phyloP scores from a whole-genome alignment of 805 yeast genomes.

The Candida schatavii region DNA sequence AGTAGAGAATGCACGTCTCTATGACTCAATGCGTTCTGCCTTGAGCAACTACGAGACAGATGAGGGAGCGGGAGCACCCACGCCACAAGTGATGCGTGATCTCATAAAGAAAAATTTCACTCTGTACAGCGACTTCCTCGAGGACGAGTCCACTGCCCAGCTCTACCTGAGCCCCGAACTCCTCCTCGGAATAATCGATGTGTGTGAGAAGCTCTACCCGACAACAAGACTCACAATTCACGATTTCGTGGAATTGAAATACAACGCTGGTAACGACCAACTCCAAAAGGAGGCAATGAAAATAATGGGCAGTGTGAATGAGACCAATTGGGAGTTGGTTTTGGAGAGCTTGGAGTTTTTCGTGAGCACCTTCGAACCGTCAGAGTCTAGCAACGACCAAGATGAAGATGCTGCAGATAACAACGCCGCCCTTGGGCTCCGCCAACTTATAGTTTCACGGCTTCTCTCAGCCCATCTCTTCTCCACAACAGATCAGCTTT shows the following conservation, averaged over 20 bases:
- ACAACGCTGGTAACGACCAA: constrained; percentile 8
- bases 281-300: constrained; percentile 25
- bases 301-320: constrained; percentile 22
- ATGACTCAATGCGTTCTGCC: neutral
- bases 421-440: constrained; percentile 12
- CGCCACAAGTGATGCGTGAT: neutral
- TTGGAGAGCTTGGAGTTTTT: constrained; percentile 18
- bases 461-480: constrained; percentile 27
- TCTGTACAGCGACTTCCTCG: neutral
- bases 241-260: constrained; percentile 25
- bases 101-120: neutral
- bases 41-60: neutral
- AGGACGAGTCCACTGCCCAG: neutral
- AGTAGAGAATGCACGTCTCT: neutral
- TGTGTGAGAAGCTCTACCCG: constrained; percentile 33
- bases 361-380: constrained; percentile 20
- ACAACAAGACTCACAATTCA: constrained; percentile 32
- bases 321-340: constrained; percentile 20
- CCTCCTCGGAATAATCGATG: constrained; percentile 13
- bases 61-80: neutral
- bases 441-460: constrained; percentile 24
- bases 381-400: no score
- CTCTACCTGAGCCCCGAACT: neutral
- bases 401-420: constrained; percentile 3
- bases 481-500: constrained; percentile 17